Conservation (phyloP, 805 yeast species). For the Ogataea glucozyma region DNA sequence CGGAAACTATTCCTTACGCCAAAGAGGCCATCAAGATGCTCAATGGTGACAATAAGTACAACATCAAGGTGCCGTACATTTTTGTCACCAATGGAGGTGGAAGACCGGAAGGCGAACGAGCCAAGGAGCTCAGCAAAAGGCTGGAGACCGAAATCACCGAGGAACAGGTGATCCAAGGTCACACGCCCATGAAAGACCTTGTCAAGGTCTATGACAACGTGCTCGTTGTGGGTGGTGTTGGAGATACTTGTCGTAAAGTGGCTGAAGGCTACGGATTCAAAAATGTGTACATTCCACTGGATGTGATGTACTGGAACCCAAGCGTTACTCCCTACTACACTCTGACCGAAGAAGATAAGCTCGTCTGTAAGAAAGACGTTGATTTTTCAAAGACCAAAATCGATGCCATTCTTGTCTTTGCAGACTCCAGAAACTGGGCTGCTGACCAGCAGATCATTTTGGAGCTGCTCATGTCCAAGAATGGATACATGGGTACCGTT, state of each 20-base stretch:
- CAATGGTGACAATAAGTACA: constrained; percentile 75
- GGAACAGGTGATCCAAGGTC: constrained; percentile 88
- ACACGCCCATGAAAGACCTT: constrained; percentile 88
- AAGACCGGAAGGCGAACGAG: constrained; percentile 71
- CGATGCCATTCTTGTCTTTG: constrained; percentile 85
- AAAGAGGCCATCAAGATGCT: constrained; percentile 68
- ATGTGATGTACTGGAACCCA: constrained; percentile 84
- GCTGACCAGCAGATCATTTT: constrained; percentile 88
- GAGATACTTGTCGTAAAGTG: constrained; percentile 78
- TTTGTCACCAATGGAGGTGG: constrained; percentile 95
- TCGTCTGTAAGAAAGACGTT: constrained; percentile 50
- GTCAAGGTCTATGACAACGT: constrained; percentile 69
- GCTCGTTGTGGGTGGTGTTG: constrained; percentile 85
- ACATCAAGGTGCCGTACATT: constrained; percentile 78
- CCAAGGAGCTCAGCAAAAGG: constrained; percentile 65
- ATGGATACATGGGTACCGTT: constrained; percentile 84
- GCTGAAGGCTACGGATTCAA: constrained; percentile 84
- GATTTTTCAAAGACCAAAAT: constrained; percentile 70
- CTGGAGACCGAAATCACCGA: constrained; percentile 61
- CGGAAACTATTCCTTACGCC: constrained; percentile 81
- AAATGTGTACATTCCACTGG: constrained; percentile 79
- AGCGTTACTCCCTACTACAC: constrained; percentile 82
- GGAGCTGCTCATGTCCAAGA: constrained; percentile 72
- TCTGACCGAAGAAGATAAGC: constrained; percentile 68
- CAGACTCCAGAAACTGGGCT: constrained; percentile 92